phyloP scores from a whole-genome alignment of 331 rosid species.

The Arachis monticola region DNA sequence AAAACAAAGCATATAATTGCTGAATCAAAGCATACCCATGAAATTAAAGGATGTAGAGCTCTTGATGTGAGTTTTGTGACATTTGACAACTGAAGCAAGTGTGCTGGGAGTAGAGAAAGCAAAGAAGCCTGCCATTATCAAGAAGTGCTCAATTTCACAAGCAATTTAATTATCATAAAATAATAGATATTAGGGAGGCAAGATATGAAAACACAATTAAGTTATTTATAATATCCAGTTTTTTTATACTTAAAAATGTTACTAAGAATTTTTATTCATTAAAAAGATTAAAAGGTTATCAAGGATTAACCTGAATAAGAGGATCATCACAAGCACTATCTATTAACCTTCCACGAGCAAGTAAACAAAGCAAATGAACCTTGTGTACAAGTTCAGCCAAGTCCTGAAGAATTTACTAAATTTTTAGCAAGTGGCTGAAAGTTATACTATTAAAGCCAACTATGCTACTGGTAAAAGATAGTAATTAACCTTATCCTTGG shows the following conservation, averaged over 20 bases:
- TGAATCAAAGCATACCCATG: conserved; percentile 72
- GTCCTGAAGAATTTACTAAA: conserved; percentile 55
- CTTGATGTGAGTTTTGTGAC: conserved; percentile 61
- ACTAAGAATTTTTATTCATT: conserved; percentile 7
- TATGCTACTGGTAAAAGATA: conserved; percentile 31
- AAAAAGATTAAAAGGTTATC: conserved; percentile 24
- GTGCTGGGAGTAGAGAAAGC: conserved; percentile 86
- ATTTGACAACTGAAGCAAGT: conserved; percentile 60
- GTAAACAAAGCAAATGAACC: conserved; percentile 91
- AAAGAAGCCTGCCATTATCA: conserved; percentile 77
- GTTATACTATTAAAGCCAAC: conserved; percentile 36
- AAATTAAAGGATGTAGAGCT: conserved; percentile 64
- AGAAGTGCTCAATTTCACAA: conserved; percentile 41
- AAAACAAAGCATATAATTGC: conserved; percentile 18
- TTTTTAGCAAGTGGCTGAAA: conserved; percentile 25
- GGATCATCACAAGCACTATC: conserved; percentile 85
- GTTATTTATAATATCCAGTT: neutral
- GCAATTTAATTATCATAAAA: conserved; percentile 23
- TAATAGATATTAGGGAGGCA: conserved; percentile 20
- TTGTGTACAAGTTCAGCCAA: conserved; percentile 84
- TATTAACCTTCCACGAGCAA: conserved; percentile 89
- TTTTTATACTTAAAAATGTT: neutral
- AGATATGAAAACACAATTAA: conserved; percentile 8
- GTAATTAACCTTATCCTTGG: conserved; percentile 72
- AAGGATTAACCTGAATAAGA: conserved; percentile 74